Evolutionary conservation across 2,329 filamentous ascomycete species (phyloP), one percentile per base, ranked within the genome.

Genomic region (Ustulina deusta): DNA sequence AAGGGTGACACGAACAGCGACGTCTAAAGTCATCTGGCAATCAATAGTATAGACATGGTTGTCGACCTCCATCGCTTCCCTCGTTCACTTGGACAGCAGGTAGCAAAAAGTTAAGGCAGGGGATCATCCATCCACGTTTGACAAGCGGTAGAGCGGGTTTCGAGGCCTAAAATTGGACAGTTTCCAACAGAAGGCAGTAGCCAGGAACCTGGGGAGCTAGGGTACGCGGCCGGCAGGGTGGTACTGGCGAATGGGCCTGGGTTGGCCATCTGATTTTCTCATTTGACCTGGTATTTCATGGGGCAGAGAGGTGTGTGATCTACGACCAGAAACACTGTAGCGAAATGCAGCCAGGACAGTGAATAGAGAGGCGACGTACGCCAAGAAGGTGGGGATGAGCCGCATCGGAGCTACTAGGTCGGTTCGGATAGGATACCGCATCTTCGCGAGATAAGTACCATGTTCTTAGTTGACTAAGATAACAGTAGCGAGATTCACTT

Each of bases 301-400:
- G 44, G 29, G 60, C 46, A 57, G 58, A 48, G 46, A 58, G 64
- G 60, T 74, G 76, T 77, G 61, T 78, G 76, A 77, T 78, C 75
- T 74, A 63, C 76, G 64, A 71, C 61, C 65, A 63, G 72, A 78
- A 76, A 77, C 75, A 68, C 66, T 49, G 54, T 65, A 59, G 69
- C 55, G 51, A 70, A 65, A 74, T 73, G 73, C 72, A 68, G 44
- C 63, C 52, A 66, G 65, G 56, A 61, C 36, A 48, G 62, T 62
- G 61, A 64, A 69, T 52, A 62, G 25, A 55, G 40, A 66, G 68
- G 55, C 57, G 59, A 69, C 42, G 48, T 64, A 49, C 65, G 60
- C 62, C 36, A 69, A 62, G 68, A 56, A 58, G 62, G 63, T 56
- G 61, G 46, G 65, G 63, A 46, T 25, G 55, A 72, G 67, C 65